Percentiles rank a stretch among this genome's conserved stretches.
Conservation (phyloP, 2,329 filamentous ascomycete genomes). For the Neopestalotiopsis clavispora region DNA sequence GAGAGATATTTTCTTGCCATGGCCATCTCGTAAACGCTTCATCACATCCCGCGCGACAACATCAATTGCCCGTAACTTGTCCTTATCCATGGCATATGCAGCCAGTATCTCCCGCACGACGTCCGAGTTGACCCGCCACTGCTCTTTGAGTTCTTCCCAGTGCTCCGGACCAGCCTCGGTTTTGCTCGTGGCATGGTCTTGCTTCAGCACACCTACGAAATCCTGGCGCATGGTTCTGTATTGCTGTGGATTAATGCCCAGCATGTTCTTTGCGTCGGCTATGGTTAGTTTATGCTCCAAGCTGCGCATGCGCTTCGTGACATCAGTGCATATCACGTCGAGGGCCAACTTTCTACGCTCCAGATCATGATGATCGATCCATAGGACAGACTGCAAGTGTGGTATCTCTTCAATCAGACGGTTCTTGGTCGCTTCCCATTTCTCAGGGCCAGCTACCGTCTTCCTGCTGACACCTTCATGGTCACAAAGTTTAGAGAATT, state of each 20-base stretch:
- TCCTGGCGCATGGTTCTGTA: slow-evolving; percentile 65
- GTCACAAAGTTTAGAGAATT: slow-evolving; percentile 74
- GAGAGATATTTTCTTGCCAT: slow-evolving; percentile 49
- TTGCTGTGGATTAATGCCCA: slow-evolving; percentile 50
- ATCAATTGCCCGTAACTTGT: slow-evolving; percentile 70
- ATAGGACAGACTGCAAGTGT: slow-evolving; percentile 68
- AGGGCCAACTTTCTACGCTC: slow-evolving; percentile 71
- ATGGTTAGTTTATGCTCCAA: slow-evolving; percentile 71
- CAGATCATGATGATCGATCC: slow-evolving; percentile 58
- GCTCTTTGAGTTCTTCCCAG: slow-evolving; percentile 72
- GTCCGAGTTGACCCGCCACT: slow-evolving; percentile 66
- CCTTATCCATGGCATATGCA: slow-evolving; percentile 51
- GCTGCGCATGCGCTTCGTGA: slow-evolving; percentile 78
- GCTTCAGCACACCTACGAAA: slow-evolving; percentile 69
- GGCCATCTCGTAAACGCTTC: slow-evolving; percentile 75
- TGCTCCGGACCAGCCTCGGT: slow-evolving; percentile 73
- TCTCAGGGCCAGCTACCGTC: slow-evolving; percentile 72
- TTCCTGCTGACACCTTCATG: slow-evolving; percentile 74
- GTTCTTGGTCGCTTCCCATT: slow-evolving; percentile 75
- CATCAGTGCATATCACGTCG: slow-evolving; percentile 80
- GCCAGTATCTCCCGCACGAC: slow-evolving; percentile 60
- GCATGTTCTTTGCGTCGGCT: slow-evolving; percentile 71
- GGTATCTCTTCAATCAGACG: slow-evolving; percentile 67
- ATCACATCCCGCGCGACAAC: slow-evolving; percentile 76
- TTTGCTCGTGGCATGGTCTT: slow-evolving; percentile 73